These are phyloP conservation scores for Nepenthes alata DNA, from an alignment of 179 eudicot species.

Conservation along the genomic window DNA sequence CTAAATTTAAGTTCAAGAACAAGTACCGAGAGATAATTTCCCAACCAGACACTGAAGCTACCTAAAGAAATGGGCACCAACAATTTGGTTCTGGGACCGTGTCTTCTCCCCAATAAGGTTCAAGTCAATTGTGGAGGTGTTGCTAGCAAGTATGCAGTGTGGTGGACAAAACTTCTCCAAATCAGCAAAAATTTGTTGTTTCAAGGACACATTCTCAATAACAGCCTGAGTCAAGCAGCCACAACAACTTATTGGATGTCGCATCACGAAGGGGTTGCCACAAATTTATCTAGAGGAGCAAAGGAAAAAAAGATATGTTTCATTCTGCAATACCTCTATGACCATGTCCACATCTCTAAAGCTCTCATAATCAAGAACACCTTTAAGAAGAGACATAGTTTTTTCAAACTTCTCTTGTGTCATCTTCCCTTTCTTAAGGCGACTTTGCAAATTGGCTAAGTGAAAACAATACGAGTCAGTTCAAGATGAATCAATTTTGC, in stretches of 20 bases:
- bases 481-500: background rate
- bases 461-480: slow-evolving; percentile 9
- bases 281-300: background rate
- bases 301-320: background rate
- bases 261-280: too few species aligned
- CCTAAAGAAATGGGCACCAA: slow-evolving; percentile 98
- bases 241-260: too few species aligned
- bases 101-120: slow-evolving; percentile 83
- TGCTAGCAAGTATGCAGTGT: slow-evolving; percentile 89
- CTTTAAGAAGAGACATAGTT: slow-evolving; percentile 70
- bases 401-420: slow-evolving; percentile 62
- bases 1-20: slow-evolving; percentile 1
- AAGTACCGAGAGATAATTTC: background rate
- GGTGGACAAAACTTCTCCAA: slow-evolving; percentile 82
- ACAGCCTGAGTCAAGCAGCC: slow-evolving; percentile 54
- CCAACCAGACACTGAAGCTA: slow-evolving; percentile 9
- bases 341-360: slow-evolving; percentile 92
- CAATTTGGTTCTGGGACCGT: slow-evolving; percentile 67
- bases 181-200: slow-evolving; percentile 84
- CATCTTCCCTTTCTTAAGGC: slow-evolving; percentile 85
- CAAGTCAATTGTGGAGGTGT: slow-evolving; percentile 92
- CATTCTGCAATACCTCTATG: slow-evolving; percentile 56
- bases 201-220: slow-evolving; percentile 70
- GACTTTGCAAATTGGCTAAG: slow-evolving; percentile 83
- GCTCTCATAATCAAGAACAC: slow-evolving; percentile 61